These are phyloP conservation scores for Ascochyta pisi DNA, from an alignment of 2,329 filamentous ascomycete genomes.

Conservation along the genomic window DNA sequence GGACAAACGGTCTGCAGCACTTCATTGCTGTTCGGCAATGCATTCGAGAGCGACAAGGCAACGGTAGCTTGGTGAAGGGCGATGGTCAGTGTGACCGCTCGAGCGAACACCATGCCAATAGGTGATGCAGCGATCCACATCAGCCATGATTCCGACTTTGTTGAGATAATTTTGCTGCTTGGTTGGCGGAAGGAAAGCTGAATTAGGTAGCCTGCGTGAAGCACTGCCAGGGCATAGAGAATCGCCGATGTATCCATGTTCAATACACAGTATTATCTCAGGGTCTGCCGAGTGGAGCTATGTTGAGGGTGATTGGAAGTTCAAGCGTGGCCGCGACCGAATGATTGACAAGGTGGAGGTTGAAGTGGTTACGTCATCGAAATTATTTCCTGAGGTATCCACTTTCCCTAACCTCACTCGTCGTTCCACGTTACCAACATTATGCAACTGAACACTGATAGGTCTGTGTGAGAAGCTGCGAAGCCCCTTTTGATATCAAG, in stretches of 20 bases:
- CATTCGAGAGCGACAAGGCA: constrained; percentile 2
- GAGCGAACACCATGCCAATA: constrained; percentile 6
- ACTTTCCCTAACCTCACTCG: too few relatives aligned
- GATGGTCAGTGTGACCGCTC: constrained; percentile 3
- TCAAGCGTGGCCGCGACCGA: background rate
- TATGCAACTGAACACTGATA: too few relatives aligned
- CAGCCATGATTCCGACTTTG: constrained; percentile 14
- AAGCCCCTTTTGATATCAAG: too few relatives aligned
- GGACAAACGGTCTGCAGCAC: constrained; percentile 10
- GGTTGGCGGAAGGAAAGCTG: constrained; percentile 25
- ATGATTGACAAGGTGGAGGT: background rate
- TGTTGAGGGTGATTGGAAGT: background rate
- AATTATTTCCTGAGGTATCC: too few relatives aligned
- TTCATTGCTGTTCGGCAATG: background rate
- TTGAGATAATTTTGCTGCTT: constrained; percentile 16
- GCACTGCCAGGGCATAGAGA: constrained; percentile 9
- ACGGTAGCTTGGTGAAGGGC: constrained; percentile 10
- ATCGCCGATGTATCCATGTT: background rate
- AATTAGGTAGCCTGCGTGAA: constrained; percentile 20
- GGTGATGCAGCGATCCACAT: constrained; percentile 18
- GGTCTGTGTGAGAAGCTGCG: too few relatives aligned
- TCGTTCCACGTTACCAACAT: too few relatives aligned
- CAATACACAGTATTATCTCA: background rate
- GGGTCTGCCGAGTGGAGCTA: background rate
- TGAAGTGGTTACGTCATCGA: background rate